A percentile compares a stretch with the other conserved stretches of the same genome.
phyloP scores from a whole-genome alignment of 306 rosid genomes.

The Arachis hypogaea region DNA sequence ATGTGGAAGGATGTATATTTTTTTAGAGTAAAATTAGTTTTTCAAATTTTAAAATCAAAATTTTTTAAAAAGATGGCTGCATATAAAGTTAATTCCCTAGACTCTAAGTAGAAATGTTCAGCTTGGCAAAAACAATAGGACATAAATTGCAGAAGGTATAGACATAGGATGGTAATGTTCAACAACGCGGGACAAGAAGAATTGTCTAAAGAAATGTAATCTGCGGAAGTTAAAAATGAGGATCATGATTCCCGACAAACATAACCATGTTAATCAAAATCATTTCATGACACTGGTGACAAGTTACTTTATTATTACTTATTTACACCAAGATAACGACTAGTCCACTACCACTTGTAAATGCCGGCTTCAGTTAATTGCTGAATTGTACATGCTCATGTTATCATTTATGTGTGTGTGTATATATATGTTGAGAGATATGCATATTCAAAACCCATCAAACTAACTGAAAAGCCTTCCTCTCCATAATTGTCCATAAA shows the following conservation, averaged over 20 bases:
- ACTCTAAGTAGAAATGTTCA: too few relatives aligned
- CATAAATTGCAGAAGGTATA: background rate
- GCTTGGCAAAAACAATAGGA: background rate
- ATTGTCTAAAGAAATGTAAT: slow-evolving; percentile 15
- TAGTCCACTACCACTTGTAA: background rate
- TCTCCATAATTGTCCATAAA: slow-evolving; percentile 13
- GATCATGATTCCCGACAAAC: background rate
- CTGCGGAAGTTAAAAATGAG: slow-evolving; percentile 21
- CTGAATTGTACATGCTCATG: background rate
- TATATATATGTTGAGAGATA: background rate
- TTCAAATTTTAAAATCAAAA: too few relatives aligned
- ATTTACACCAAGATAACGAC: background rate
- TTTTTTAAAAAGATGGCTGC: too few relatives aligned
- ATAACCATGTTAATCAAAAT: slow-evolving; percentile 28
- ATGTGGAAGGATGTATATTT: too few relatives aligned
- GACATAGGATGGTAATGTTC: background rate
- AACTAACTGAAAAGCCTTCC: slow-evolving; percentile 24
- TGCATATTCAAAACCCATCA: slow-evolving; percentile 4
- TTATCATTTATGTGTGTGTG: background rate
- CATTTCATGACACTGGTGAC: slow-evolving; percentile 2
- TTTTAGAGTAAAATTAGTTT: too few relatives aligned
- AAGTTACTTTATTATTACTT: background rate
- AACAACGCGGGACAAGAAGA: slow-evolving; percentile 3
- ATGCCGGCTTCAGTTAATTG: slow-evolving; percentile 24
- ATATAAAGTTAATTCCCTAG: too few relatives aligned